phyloP scores from a whole-genome alignment of 495 filamentous ascomycete genomes.

The Trichoderma gamsii region DNA sequence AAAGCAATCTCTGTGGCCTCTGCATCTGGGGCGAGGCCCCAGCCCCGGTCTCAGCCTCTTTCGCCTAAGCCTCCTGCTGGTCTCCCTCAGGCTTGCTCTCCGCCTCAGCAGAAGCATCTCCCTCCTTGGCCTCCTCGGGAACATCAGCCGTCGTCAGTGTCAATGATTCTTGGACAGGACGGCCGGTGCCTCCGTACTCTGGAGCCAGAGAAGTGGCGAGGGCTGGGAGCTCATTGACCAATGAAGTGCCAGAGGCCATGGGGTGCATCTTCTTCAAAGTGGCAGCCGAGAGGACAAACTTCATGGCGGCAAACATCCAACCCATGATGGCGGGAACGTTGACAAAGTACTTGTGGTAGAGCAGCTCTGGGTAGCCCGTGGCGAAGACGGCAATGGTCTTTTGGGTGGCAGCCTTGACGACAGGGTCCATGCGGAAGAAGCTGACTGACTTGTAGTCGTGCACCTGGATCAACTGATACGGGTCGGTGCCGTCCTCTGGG shows the following conservation, averaged over 20 bases:
- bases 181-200: slow-evolving; percentile 58
- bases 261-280: slow-evolving; percentile 82
- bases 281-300: slow-evolving; percentile 68
- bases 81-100: slow-evolving; percentile 6
- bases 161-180: not conserved
- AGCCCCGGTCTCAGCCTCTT: not conserved
- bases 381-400: slow-evolving; percentile 73
- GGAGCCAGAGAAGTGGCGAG: slow-evolving; percentile 46
- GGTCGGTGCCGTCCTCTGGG: slow-evolving; percentile 65
- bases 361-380: slow-evolving; percentile 77
- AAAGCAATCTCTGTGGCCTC: not conserved
- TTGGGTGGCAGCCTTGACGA: slow-evolving; percentile 62
- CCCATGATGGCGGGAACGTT: slow-evolving; percentile 85
- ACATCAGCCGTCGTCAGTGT: not conserved
- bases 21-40: not conserved
- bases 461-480: slow-evolving; percentile 81
- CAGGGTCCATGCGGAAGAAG: slow-evolving; percentile 68
- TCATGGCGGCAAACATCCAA: slow-evolving; percentile 76
- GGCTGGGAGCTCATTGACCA: slow-evolving; percentile 50
- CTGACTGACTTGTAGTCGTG: slow-evolving; percentile 83
- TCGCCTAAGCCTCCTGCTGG: not conserved
- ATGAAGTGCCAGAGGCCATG: slow-evolving; percentile 65
- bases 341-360: slow-evolving; percentile 85
- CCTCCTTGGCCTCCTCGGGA: not conserved
- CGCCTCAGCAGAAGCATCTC: not conserved